These are phyloP conservation scores for Tolypocladium guangdongense DNA, from an alignment of 2,329 filamentous ascomycete genomes.

Conservation along the genomic window DNA sequence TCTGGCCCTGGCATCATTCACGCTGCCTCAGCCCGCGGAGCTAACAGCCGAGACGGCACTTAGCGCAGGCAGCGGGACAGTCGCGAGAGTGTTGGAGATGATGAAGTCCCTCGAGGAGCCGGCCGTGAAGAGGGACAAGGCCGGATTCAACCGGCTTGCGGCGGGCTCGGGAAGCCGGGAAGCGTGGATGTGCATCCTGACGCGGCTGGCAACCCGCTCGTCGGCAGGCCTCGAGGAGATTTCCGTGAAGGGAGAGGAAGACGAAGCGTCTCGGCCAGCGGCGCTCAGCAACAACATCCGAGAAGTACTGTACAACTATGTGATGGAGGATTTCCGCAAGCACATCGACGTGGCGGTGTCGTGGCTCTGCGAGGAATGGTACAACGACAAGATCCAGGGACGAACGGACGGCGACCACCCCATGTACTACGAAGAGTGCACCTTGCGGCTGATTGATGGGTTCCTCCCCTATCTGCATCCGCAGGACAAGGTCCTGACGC, in stretches of 20 bases:
- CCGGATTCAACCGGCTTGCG: constrained; percentile 74
- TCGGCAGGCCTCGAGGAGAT: constrained; percentile 56
- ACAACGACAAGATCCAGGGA: constrained; percentile 59
- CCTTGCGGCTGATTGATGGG: constrained; percentile 71
- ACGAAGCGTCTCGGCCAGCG: constrained; percentile 22
- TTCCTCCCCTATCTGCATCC: constrained; percentile 86
- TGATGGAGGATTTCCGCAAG: constrained; percentile 83
- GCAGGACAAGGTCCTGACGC: constrained; percentile 79
- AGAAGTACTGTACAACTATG: constrained; percentile 70
- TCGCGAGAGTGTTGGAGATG: constrained; percentile 68
- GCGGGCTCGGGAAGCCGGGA: constrained; percentile 77
- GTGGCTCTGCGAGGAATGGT: constrained; percentile 98
- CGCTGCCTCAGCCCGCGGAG: constrained; percentile 64
- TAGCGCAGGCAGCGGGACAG: constrained; percentile 63
- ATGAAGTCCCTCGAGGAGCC: constrained; percentile 63
- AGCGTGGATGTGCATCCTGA: constrained; percentile 82
- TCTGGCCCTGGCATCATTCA: constrained; percentile 69
- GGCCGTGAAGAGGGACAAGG: constrained; percentile 47
- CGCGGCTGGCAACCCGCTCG: constrained; percentile 72
- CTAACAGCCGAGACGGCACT: constrained; percentile 61
- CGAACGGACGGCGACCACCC: constrained; percentile 35
- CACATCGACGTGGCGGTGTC: constrained; percentile 84
- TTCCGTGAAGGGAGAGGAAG: constrained; percentile 50
- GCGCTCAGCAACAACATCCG: constrained; percentile 61
- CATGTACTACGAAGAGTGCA: constrained; percentile 68